Evolutionary conservation across 2,329 filamentous ascomycete genomes (phyloP).

Genomic region (Paraphaeosphaeria minitans): DNA sequence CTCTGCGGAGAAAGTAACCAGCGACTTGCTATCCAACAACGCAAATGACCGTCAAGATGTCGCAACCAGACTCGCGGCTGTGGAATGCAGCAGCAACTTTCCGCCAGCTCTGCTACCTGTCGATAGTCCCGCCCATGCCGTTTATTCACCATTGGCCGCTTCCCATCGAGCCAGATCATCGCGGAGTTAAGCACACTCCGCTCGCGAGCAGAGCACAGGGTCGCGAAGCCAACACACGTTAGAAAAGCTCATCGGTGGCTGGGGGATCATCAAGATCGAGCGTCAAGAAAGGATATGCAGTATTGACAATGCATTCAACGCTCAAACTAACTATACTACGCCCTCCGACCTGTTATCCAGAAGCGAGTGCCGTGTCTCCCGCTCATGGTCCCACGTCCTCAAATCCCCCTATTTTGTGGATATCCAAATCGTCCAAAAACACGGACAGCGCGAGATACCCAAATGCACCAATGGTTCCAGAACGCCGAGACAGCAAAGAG

Average conservation of each 20-base stretch:
- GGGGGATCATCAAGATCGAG: background rate
- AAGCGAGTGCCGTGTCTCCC: background rate
- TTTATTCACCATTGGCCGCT: too few relatives aligned
- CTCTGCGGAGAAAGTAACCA: background rate
- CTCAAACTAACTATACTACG: background rate
- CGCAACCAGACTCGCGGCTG: too few relatives aligned
- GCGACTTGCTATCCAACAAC: background rate
- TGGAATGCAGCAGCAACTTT: too few relatives aligned
- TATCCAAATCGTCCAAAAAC: constrained; percentile 1
- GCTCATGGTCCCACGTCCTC: background rate
- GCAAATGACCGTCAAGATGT: background rate
- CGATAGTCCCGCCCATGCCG: too few relatives aligned
- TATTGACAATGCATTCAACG: background rate
- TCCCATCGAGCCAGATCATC: too few relatives aligned
- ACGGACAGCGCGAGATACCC: background rate
- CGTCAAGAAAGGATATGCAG: background rate
- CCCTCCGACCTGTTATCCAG: background rate
- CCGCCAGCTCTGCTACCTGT: too few relatives aligned
- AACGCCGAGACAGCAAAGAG: constrained; percentile 8
- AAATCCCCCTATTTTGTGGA: constrained; percentile 8
- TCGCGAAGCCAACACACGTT: too few relatives aligned
- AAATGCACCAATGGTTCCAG: background rate
- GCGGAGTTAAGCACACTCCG: background rate
- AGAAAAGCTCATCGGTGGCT: too few relatives aligned
- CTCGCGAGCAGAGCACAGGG: background rate